Evolutionary conservation across 2,329 filamentous ascomycete species (phyloP).

Genomic region (Coniochaeta ligniaria): DNA sequence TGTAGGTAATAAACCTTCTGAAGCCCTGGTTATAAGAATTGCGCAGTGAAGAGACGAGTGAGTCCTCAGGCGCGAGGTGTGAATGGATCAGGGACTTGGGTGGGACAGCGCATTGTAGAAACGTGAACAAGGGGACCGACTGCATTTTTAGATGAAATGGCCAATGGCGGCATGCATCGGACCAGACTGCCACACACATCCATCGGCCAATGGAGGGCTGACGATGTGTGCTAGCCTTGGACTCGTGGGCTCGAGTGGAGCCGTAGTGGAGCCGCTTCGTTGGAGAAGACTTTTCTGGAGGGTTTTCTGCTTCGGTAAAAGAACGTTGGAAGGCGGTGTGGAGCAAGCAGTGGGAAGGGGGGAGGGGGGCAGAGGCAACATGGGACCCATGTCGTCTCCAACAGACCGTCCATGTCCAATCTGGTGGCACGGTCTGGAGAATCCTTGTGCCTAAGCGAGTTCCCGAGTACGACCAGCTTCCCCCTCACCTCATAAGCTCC

Average conservation of each 20-base stretch:
- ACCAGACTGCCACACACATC: conserved; percentile 29
- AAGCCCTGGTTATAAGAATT: background rate
- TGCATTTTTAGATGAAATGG: conserved; percentile 42
- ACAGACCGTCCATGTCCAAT: background rate
- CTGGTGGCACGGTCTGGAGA: background rate
- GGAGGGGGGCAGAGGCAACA: background rate
- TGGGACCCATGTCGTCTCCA: background rate
- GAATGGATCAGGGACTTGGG: conserved; percentile 24
- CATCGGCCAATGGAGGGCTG: conserved; percentile 43
- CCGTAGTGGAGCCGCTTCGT: background rate
- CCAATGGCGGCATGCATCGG: conserved; percentile 35
- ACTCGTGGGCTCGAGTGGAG: background rate
- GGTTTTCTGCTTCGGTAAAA: background rate
- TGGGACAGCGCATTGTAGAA: conserved; percentile 42
- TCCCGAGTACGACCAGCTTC: background rate
- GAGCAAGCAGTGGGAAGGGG: background rate
- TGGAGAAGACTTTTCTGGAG: background rate
- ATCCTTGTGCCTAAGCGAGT: background rate
- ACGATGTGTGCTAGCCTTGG: conserved; percentile 32
- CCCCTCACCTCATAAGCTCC: background rate
- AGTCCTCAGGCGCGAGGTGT: conserved; percentile 15
- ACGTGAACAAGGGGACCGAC: conserved; percentile 37
- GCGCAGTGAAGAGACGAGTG: background rate
- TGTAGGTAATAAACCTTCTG: background rate
- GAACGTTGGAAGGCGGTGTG: conserved; percentile 3